Evolutionary conservation across 2,329 filamentous ascomycete species (phyloP).

Genomic region (Pseudophaeomoniella oleicola): DNA sequence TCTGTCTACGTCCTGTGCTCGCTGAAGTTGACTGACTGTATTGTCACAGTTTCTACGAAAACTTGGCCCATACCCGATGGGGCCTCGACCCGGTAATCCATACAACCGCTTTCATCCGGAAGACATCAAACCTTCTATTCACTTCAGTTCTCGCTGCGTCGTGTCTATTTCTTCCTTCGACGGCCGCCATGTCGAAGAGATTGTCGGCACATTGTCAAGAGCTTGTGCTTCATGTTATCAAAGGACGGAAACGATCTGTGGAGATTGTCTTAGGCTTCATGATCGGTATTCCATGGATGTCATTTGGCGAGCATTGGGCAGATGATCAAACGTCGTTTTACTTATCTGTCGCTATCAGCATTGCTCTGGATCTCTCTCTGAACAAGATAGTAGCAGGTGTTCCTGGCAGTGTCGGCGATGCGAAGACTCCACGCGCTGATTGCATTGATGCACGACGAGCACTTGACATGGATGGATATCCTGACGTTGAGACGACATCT

Average conservation of each 20-base stretch:
- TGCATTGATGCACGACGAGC: constrained; percentile 54
- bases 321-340: constrained; percentile 62
- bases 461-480: constrained; percentile 53
- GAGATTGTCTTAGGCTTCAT: constrained; percentile 64
- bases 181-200: constrained; percentile 49
- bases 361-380: constrained; percentile 54
- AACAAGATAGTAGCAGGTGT: constrained; percentile 46
- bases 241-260: constrained; percentile 50
- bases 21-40: neutral
- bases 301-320: constrained; percentile 49
- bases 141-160: constrained; percentile 57
- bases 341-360: constrained; percentile 53
- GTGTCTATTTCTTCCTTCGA: constrained; percentile 50
- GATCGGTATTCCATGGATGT: constrained; percentile 65
- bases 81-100: constrained; percentile 55
- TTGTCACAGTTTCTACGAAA: constrained; percentile 46
- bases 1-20: constrained; percentile 22
- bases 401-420: neutral
- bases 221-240: constrained; percentile 48
- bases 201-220: constrained; percentile 49
- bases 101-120: constrained; percentile 49
- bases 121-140: constrained; percentile 55
- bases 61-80: constrained; percentile 60
- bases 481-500: constrained; percentile 45
- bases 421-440: constrained; percentile 33